Percentiles rank a stretch among this genome's conserved stretches.
phyloP scores from a whole-genome alignment of 2,329 filamentous ascomycete species.

The Lizonia empirigonia region DNA sequence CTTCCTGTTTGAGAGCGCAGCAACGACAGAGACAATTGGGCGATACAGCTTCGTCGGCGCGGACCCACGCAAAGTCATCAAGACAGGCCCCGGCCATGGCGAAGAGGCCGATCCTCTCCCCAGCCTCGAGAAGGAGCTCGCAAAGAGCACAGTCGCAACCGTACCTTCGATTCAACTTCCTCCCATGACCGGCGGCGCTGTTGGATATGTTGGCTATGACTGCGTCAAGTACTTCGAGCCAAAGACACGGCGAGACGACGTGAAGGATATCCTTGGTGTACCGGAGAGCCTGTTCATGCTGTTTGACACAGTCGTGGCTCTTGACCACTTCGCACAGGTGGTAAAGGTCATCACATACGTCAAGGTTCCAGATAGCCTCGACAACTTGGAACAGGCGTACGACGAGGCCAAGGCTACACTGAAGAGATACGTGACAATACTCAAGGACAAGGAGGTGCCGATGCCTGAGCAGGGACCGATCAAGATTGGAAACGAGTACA shows the following conservation, averaged over 20 bases:
- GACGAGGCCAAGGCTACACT: slow-evolving; percentile 68
- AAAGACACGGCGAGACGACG: slow-evolving; percentile 82
- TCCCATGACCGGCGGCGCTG: slow-evolving; percentile 85
- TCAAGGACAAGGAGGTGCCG: slow-evolving; percentile 76
- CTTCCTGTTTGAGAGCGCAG: slow-evolving; percentile 94
- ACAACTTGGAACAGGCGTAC: slow-evolving; percentile 71
- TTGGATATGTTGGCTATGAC: slow-evolving; percentile 97
- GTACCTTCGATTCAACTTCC: slow-evolving; percentile 84
- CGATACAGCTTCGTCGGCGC: slow-evolving; percentile 95
- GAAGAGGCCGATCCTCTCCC: slow-evolving; percentile 83
- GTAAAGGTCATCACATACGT: slow-evolving; percentile 95
- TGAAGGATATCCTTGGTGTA: slow-evolving; percentile 86
- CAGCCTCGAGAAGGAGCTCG: slow-evolving; percentile 78
- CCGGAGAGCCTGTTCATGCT: slow-evolving; percentile 98
- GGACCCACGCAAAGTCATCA: slow-evolving; percentile 76
- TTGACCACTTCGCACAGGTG: slow-evolving; percentile 92
- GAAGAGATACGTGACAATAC: slow-evolving; percentile 69
- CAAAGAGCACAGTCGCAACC: slow-evolving; percentile 76
- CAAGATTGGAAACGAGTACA: slow-evolving; percentile 75
- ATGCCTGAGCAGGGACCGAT: slow-evolving; percentile 79
- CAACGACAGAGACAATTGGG: slow-evolving; percentile 87
- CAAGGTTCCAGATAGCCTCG: slow-evolving; percentile 61
- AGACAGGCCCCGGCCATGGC: slow-evolving; percentile 87
- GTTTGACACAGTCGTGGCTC: slow-evolving; percentile 90
- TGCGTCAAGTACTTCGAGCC: slow-evolving; percentile 98